These are phyloP conservation scores for Nitzschia sp. DNA, from an alignment of 108 stramenopile genomes.

Conservation along the genomic window DNA sequence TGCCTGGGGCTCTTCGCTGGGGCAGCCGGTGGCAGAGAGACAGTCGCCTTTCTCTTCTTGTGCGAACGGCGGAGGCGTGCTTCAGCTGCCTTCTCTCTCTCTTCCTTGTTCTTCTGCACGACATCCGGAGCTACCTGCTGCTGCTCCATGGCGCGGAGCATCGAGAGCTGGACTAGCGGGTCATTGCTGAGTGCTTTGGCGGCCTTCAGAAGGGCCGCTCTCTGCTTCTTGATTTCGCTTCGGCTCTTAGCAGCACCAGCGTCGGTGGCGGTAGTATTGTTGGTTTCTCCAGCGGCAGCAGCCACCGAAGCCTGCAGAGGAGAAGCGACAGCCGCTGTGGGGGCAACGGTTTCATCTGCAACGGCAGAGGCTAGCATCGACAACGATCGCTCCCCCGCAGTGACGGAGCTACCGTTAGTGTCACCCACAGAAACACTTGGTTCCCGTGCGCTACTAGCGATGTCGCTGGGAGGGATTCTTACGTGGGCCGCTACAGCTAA, in stretches of 20 bases:
- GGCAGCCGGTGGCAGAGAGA: neutral
- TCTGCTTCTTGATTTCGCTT: neutral
- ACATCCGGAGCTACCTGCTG: constrained; percentile 2
- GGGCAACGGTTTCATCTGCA: too few relatives aligned
- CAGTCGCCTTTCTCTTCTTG: neutral
- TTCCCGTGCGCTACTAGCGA: too few relatives aligned
- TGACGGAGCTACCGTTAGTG: neutral
- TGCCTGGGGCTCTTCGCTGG: neutral
- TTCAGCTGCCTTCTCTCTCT: neutral
- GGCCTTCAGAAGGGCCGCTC: neutral
- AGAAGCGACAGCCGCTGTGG: too few relatives aligned
- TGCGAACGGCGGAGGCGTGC: neutral
- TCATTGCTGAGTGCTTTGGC: constrained; percentile 2
- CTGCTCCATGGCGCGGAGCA: constrained; percentile 5
- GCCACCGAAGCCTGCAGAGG: too few relatives aligned
- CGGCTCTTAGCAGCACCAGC: neutral
- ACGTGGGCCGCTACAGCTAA: too few relatives aligned
- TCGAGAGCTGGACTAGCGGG: constrained; percentile 9
- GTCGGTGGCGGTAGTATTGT: too few relatives aligned
- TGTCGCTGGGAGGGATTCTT: too few relatives aligned
- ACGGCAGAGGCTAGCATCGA: neutral
- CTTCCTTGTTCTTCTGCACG: constrained; percentile 1
- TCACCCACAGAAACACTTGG: neutral
- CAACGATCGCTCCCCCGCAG: neutral
- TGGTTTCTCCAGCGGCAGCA: too few relatives aligned